Evolutionary conservation across 148 eudicot genomes (phyloP).

Genomic region (Camellia japonica): DNA sequence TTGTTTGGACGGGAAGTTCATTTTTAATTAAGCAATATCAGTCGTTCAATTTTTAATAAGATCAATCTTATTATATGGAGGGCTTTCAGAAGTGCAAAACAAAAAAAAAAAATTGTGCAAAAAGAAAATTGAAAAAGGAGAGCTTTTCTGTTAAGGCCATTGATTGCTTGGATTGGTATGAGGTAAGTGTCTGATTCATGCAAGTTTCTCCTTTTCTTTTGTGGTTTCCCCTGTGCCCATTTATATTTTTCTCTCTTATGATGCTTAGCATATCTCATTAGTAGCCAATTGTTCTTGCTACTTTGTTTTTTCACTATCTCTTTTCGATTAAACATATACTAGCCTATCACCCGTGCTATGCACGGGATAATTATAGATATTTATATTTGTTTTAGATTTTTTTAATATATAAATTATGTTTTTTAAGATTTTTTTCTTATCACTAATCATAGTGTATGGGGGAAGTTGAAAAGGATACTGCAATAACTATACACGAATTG

Average conservation of each 20-base stretch:
- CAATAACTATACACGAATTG: too few species aligned
- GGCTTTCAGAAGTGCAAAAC: slow-evolving; percentile 58
- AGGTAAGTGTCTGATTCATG: slow-evolving; percentile 50
- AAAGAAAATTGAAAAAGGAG: slow-evolving; percentile 40
- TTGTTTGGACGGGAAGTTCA: too few species aligned
- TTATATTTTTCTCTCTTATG: not conserved
- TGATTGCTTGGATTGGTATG: slow-evolving; percentile 95
- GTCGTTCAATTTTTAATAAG: too few species aligned
- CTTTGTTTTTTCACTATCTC: not conserved
- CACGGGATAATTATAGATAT: too few species aligned
- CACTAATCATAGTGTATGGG: too few species aligned
- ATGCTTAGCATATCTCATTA: not conserved
- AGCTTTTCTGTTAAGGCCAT: slow-evolving; percentile 62
- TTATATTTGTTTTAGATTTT: too few species aligned
- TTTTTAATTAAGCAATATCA: too few species aligned
- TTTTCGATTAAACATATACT: not conserved
- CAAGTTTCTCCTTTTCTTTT: not conserved
- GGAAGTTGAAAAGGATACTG: too few species aligned
- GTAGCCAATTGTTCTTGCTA: not conserved
- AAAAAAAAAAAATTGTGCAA: slow-evolving; percentile 28
- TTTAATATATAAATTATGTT: too few species aligned
- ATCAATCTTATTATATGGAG: slow-evolving; percentile 52
- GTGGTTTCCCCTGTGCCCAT: not conserved
- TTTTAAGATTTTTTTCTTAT: too few species aligned
- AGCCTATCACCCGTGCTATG: too few species aligned